Conservation (phyloP, 2,329 filamentous ascomycete species). For the Xylariaceae sp. region DNA sequence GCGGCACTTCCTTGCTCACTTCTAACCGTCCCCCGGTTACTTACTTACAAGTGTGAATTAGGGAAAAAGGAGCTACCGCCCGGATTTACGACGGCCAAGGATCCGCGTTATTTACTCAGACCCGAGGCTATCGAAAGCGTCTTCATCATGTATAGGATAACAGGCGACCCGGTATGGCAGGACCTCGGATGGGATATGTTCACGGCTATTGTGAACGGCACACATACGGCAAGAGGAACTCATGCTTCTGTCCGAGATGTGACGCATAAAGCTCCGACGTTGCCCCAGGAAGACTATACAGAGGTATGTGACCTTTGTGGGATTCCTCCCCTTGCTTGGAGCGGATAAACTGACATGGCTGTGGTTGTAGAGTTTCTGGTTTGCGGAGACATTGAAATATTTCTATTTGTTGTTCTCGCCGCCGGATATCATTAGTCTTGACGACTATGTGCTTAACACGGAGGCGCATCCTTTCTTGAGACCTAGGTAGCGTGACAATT, state of each 20-base stretch:
- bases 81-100: constrained; percentile 52
- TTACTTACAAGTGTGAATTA: constrained; percentile 5
- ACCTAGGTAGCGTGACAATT: constrained; percentile 2
- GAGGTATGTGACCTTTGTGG: constrained; percentile 23
- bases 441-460: constrained; percentile 51
- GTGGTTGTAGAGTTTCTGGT: constrained; percentile 52
- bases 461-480: constrained; percentile 35
- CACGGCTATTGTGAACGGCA: constrained; percentile 25
- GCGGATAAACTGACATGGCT: not conserved
- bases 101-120: constrained; percentile 32
- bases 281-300: constrained; percentile 40
- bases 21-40: not conserved
- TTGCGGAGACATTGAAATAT: constrained; percentile 56
- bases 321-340: not conserved
- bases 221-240: constrained; percentile 24
- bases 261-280: constrained; percentile 43
- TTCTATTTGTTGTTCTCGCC: constrained; percentile 43
- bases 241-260: constrained; percentile 29
- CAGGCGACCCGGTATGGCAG: constrained; percentile 25
- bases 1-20: too few species aligned
- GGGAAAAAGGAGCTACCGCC: constrained; percentile 33
- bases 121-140: constrained; percentile 34
- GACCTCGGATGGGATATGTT: constrained; percentile 33
- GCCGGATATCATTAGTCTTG: constrained; percentile 49
- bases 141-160: constrained; percentile 32